Base-by-base conservation (phyloP, 139 green algal species). In the Mesostigma viride region DNA sequence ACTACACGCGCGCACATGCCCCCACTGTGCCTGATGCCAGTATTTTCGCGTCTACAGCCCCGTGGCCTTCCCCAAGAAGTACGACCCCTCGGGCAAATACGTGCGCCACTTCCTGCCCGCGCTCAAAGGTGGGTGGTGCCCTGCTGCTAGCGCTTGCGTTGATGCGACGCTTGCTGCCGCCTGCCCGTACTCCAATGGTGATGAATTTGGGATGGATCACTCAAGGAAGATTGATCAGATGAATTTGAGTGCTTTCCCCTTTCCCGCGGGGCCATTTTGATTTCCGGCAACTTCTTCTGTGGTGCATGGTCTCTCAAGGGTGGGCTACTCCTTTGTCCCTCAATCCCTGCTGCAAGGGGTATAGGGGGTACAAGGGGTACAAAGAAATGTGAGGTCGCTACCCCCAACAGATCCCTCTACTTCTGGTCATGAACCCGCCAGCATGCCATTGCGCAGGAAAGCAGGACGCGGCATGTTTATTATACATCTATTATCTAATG, bases 1-100 rank as follows among this genome's bases (percentile, higher is more conserved):
- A 64, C 6, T 62, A 14, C 53, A 32, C 6, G 53, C 27, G 14
- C 27, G 8, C 14, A 28, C 6, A 8, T 28, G 20, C 33, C 8
- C 58, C 8, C 58, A 45, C 58, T 20, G 47, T 58, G 11, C 8
- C 20, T 20, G 6, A 58, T 35, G 56, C 26, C 11, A 22, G 26
- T 24, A 22, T 35, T 35, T 36, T 71, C 65, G 87, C 0, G 81
- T 88, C 1, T 80, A 80, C 51, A 80, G 64, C 3, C 89, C 88
- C 4, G 67, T 94, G 31, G 77, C 85, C 14, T 95, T 95, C 75
- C 81, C 81, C 24, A 88, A 92, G 71, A 95, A 97, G 79, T 96
- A 96, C 74, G 91, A 97, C 77, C 78, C 80, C 31, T 40, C 89
- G 17, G 88, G 90, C 24, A 75, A 84, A 20, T 96, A 87, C 80